Evolutionary conservation across 768 basidiomycete species (phyloP).

Genomic region (Mycena capillaripes): DNA sequence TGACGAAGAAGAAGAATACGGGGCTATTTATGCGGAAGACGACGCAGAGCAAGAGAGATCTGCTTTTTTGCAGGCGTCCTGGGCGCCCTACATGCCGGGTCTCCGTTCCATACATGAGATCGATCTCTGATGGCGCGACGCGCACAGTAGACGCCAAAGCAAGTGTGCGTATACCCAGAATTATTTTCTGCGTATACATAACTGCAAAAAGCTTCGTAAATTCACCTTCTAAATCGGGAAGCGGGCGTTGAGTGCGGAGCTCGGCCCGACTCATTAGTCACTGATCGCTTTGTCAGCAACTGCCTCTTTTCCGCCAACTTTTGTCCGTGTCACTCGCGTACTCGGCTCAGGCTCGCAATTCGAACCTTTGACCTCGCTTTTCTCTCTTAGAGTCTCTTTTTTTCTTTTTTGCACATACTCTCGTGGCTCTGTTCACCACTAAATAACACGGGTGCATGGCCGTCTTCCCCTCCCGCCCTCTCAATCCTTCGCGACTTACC

Average conservation of each 20-base stretch:
- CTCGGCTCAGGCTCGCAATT: no score
- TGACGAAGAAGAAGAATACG: constrained; percentile 15
- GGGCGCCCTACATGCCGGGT: background rate
- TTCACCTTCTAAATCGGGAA: constrained; percentile 6
- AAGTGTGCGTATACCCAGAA: no score
- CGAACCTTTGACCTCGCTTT: no score
- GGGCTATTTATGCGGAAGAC: constrained; percentile 6
- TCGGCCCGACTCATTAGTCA: background rate
- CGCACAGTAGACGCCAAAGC: no score
- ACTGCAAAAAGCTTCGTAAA: no score
- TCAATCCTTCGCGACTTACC: constrained; percentile 57
- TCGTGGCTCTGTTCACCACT: background rate
- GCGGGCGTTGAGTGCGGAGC: constrained; percentile 2
- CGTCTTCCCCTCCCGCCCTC: constrained; percentile 64
- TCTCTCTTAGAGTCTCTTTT: no score
- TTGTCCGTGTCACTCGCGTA: background rate
- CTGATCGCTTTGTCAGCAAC: background rate
- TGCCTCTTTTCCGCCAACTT: background rate
- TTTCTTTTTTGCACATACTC: no score
- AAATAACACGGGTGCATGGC: constrained; percentile 52
- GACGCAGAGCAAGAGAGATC: background rate
- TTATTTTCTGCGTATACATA: no score
- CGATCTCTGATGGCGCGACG: no score
- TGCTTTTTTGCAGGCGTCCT: background rate
- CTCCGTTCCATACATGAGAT: no score